These are phyloP conservation scores for Trichosporon sp. DNA, from an alignment of 1,284 basidiomycete genomes.

Conservation along the genomic window DNA sequence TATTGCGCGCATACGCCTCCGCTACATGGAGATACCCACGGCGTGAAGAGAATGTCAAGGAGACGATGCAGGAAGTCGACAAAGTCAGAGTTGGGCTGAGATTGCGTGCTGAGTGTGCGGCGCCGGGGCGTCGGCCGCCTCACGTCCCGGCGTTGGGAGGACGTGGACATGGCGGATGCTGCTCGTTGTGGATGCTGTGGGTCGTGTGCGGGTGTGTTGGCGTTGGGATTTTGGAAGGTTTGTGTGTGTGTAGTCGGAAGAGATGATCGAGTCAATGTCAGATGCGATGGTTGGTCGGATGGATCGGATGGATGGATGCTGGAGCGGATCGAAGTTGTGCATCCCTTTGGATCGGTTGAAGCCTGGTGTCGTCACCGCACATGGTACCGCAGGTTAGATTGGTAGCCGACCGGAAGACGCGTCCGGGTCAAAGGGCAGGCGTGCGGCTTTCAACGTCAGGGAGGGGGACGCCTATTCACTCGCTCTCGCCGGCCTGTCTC, in stretches of 20 bases:
- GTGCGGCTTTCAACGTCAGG: not conserved
- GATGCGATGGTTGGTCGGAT: not conserved
- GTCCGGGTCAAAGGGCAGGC: not conserved
- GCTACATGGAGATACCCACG: constrained; percentile 37
- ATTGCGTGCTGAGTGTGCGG: constrained; percentile 8
- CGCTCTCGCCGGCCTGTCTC: not conserved
- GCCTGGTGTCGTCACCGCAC: not conserved
- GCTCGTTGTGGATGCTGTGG: not conserved
- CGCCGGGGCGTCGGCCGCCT: constrained; percentile 10
- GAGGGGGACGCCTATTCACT: not conserved
- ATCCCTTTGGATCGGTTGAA: not conserved
- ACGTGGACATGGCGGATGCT: constrained; percentile 8
- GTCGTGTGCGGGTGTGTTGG: not conserved
- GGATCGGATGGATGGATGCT: not conserved
- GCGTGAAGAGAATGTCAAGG: constrained; percentile 36
- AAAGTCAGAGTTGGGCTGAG: constrained; percentile 42
- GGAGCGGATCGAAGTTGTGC: not conserved
- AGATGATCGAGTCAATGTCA: not conserved
- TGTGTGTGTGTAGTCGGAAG: not conserved
- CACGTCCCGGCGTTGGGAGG: constrained; percentile 5
- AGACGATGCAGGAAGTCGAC: constrained; percentile 45
- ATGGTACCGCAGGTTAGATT: not conserved
- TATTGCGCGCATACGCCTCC: not conserved
- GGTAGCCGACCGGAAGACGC: not conserved
- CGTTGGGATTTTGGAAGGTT: not conserved